Evolutionary conservation across 2,329 filamentous ascomycete genomes (phyloP).

Genomic region (Xylariaceae sp.): DNA sequence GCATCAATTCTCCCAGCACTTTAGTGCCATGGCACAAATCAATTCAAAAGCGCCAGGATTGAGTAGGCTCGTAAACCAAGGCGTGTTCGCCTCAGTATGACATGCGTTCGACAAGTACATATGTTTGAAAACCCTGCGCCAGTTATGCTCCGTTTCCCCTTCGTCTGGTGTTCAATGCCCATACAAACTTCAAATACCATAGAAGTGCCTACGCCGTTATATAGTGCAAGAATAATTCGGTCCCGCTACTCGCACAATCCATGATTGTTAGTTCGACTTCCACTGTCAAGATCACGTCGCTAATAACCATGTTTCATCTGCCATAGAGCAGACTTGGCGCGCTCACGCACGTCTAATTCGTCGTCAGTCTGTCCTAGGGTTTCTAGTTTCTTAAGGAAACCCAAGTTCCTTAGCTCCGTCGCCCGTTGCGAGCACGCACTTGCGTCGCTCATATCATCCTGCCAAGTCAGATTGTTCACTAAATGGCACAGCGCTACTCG

Average conservation of each 20-base stretch:
- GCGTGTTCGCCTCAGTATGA: background rate
- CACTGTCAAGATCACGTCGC: background rate
- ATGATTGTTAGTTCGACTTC: slow-evolving; percentile 5
- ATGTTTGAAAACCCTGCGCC: slow-evolving; percentile 16
- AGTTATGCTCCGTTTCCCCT: slow-evolving; percentile 21
- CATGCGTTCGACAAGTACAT: slow-evolving; percentile 1
- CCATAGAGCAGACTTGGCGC: slow-evolving; percentile 79
- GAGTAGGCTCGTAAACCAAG: background rate
- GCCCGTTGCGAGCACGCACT: slow-evolving; percentile 71
- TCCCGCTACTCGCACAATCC: slow-evolving; percentile 6
- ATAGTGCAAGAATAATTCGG: too few relatives aligned
- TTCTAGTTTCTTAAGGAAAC: slow-evolving; percentile 72
- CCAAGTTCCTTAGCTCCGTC: slow-evolving; percentile 71
- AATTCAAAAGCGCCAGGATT: background rate
- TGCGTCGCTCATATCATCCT: slow-evolving; percentile 75
- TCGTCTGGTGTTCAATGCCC: slow-evolving; percentile 11
- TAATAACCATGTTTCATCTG: slow-evolving; percentile 64
- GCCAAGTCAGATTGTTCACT: slow-evolving; percentile 83
- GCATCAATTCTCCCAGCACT: background rate
- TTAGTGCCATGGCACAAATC: background rate
- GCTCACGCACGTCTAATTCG: slow-evolving; percentile 82
- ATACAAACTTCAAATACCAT: slow-evolving; percentile 19
- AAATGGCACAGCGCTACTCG: slow-evolving; percentile 83
- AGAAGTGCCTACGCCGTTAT: slow-evolving; percentile 13
- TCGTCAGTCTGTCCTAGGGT: slow-evolving; percentile 68